Evolutionary conservation across 2,329 filamentous ascomycete species (phyloP).

Genomic region (Pyricularia pennisetigena): DNA sequence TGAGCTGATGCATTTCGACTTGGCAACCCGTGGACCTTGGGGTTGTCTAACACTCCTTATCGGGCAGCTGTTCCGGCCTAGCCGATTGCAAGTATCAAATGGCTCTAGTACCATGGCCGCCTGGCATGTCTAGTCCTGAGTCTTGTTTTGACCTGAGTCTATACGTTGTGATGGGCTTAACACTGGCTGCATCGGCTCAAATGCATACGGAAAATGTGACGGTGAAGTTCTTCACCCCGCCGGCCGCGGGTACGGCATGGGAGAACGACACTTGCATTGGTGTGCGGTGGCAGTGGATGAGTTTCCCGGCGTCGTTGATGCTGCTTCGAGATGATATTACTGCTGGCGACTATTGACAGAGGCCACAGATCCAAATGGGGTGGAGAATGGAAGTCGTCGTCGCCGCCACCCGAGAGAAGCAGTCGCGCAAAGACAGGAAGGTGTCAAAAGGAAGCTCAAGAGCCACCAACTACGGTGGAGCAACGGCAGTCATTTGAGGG

Average conservation of each 20-base stretch:
- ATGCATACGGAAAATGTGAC: background rate
- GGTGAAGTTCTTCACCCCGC: background rate
- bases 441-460: background rate
- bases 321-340: background rate
- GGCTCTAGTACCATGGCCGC: background rate
- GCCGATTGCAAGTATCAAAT: background rate
- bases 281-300: background rate
- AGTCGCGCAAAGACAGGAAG: background rate
- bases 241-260: background rate
- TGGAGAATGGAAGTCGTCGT: background rate
- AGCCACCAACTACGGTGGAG: background rate
- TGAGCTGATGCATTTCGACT: background rate
- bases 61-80: background rate
- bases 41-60: background rate
- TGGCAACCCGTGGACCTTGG: background rate
- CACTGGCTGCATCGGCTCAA: background rate
- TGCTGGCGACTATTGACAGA: background rate
- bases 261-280: background rate
- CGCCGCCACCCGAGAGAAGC: background rate
- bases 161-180: background rate
- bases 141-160: background rate
- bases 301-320: background rate
- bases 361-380: background rate
- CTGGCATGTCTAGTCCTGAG: too few relatives aligned
- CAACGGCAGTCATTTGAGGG: background rate